Conservation (phyloP, 2,329 filamentous ascomycete species). For the Curvularia verruculosa region DNA sequence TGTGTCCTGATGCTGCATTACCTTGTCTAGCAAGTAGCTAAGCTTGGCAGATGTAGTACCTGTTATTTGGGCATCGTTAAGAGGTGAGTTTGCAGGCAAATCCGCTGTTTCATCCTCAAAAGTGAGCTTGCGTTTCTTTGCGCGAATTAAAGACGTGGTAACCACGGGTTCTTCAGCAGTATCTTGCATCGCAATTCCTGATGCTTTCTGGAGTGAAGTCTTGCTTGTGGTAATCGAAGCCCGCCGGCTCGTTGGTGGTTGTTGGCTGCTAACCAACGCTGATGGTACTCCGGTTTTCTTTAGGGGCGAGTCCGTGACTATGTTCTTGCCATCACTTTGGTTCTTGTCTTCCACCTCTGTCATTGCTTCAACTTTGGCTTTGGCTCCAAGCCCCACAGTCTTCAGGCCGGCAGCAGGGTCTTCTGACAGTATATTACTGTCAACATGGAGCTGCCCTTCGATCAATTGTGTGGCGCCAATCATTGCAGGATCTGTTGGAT, state of each 20-base stretch:
- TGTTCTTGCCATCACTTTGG: constrained; percentile 13
- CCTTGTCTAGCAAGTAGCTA: constrained; percentile 78
- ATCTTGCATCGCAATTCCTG: neutral
- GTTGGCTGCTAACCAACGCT: constrained; percentile 48
- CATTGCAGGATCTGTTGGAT: constrained; percentile 56
- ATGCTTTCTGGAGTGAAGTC: constrained; percentile 26
- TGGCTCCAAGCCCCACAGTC: constrained; percentile 36
- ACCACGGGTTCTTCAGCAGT: neutral
- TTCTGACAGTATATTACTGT: constrained; percentile 38
- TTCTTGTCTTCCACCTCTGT: constrained; percentile 28
- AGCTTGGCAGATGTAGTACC: constrained; percentile 87
- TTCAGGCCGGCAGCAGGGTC: constrained; percentile 37
- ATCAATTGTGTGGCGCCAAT: constrained; percentile 64
- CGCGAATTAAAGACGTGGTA: constrained; percentile 22
- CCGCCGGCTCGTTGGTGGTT: constrained; percentile 40
- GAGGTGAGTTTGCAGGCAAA: constrained; percentile 55
- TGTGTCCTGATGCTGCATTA: constrained; percentile 68
- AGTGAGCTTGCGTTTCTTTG: constrained; percentile 44
- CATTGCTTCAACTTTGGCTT: constrained; percentile 33
- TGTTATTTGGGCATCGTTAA: constrained; percentile 68
- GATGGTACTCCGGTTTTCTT: constrained; percentile 50
- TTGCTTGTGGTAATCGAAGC: constrained; percentile 30
- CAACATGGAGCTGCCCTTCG: constrained; percentile 62
- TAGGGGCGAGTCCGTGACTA: constrained; percentile 13
- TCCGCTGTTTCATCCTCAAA: constrained; percentile 37